A percentile compares a stretch with the other conserved stretches of the same genome.
Evolutionary conservation across 371 early-diverging fungal genomes (phyloP).

Genomic region (Circinella umbellata): DNA sequence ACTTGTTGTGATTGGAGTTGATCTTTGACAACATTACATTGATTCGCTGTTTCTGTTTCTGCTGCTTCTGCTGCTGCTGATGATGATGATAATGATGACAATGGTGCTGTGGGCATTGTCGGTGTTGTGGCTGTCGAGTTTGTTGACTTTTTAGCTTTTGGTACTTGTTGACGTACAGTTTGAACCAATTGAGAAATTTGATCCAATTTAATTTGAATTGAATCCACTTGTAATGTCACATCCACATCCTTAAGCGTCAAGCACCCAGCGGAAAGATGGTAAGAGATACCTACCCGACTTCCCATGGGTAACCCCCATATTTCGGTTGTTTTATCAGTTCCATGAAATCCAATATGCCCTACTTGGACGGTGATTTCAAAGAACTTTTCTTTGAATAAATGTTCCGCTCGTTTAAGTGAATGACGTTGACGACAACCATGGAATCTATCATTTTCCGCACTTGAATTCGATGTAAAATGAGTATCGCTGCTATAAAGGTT

Average conservation of each 20-base stretch:
- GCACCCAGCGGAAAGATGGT: constrained; percentile 55
- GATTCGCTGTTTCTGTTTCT: not conserved
- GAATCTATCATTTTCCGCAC: constrained; percentile 18
- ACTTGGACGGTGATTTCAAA: constrained; percentile 45
- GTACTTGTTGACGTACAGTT: constrained; percentile 1
- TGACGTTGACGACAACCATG: constrained; percentile 44
- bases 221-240: constrained; percentile 29
- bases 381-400: constrained; percentile 54
- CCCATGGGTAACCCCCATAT: constrained; percentile 38
- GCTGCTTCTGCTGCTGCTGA: not conserved
- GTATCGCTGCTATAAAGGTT: not conserved
- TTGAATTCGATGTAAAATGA: constrained; percentile 1
- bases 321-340: constrained; percentile 11
- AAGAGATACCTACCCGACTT: constrained; percentile 39
- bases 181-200: constrained; percentile 5
- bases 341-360: constrained; percentile 31
- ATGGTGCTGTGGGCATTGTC: too few species aligned
- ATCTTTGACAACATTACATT: not conserved
- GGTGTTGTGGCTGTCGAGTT: too few species aligned
- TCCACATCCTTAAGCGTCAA: constrained; percentile 51
- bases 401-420: constrained; percentile 49
- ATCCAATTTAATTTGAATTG: constrained; percentile 26
- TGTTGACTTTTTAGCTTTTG: not conserved
- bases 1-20: not conserved
- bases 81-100: too few species aligned